A percentile compares a stretch with the other conserved stretches of the same genome.
Conservation (phyloP, 306 rosid species). For the Urtica urens region DNA sequence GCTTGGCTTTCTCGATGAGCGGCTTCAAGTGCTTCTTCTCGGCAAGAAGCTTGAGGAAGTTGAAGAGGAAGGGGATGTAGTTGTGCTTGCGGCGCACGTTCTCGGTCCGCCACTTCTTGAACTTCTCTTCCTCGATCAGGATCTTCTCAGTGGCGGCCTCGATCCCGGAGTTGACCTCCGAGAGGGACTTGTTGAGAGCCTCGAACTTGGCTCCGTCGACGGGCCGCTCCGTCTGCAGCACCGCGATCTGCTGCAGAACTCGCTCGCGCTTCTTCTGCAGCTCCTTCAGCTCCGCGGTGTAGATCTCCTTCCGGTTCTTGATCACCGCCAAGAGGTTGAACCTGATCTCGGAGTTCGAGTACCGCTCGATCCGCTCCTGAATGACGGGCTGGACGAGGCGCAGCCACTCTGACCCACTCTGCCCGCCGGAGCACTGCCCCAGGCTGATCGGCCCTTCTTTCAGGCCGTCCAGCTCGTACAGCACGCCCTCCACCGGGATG, state of each 20-base stretch:
- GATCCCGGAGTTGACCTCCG: constrained; percentile 85
- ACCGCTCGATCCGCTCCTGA: constrained; percentile 91
- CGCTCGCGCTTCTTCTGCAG: constrained; percentile 96
- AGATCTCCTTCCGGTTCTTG: constrained; percentile 81
- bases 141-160: constrained; percentile 80
- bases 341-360: constrained; percentile 75
- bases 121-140: constrained; percentile 88
- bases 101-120: constrained; percentile 88
- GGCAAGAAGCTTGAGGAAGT: constrained; percentile 90
- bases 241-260: constrained; percentile 75
- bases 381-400: constrained; percentile 82
- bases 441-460: constrained; percentile 98
- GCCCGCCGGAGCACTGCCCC: constrained; percentile 82
- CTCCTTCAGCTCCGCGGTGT: constrained; percentile 87
- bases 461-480: constrained; percentile 94
- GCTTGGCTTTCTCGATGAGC: constrained; percentile 95
- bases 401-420: constrained; percentile 84
- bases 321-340: constrained; percentile 89
- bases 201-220: constrained; percentile 46
- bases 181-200: constrained; percentile 71
- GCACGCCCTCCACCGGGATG: constrained; percentile 77
- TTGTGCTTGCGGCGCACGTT: constrained; percentile 92
- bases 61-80: constrained; percentile 90
- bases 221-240: constrained; percentile 48
- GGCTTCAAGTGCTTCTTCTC: constrained; percentile 99